phyloP scores from a whole-genome alignment of 2,329 filamentous ascomycete genomes.

The Elsinoe fawcettii region DNA sequence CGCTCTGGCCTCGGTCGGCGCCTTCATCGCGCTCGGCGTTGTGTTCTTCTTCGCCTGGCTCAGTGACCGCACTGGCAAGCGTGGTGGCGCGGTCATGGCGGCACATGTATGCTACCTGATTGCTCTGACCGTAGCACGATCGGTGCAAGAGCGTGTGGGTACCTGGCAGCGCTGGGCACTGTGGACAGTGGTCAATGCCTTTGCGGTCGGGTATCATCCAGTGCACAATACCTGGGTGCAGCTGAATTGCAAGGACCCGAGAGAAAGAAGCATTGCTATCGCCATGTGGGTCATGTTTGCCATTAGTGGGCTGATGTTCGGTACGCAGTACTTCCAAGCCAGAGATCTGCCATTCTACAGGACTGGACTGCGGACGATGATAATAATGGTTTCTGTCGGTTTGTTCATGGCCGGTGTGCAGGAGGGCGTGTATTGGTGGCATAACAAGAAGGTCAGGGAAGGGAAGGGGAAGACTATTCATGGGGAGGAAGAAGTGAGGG shows the following conservation, averaged over 20 bases:
- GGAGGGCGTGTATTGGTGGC: neutral
- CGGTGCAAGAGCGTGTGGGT: conserved; percentile 37
- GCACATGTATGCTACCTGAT: conserved; percentile 42
- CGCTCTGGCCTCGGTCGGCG: conserved; percentile 37
- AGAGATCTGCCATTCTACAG: conserved; percentile 36
- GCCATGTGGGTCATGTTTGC: conserved; percentile 48
- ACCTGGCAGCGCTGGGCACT: conserved; percentile 45
- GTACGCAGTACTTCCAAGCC: conserved; percentile 43
- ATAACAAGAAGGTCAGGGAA: neutral
- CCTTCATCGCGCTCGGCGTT: conserved; percentile 39
- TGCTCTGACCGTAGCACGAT: conserved; percentile 36
- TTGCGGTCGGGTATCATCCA: conserved; percentile 48
- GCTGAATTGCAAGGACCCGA: conserved; percentile 42
- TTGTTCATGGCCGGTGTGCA: neutral
- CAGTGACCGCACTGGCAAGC: conserved; percentile 40
- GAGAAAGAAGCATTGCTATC: conserved; percentile 44
- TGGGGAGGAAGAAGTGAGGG: neutral
- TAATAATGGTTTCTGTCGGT: conserved; percentile 1
- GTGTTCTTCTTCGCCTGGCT: conserved; percentile 44
- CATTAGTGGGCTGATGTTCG: conserved; percentile 44
- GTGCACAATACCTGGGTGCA: conserved; percentile 48
- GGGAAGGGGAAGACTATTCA: neutral
- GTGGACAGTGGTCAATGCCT: conserved; percentile 45
- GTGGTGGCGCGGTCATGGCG: conserved; percentile 38
- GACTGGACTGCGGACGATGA: conserved; percentile 3